A percentile compares a stretch with the other conserved stretches of the same genome.
phyloP scores from a whole-genome alignment of 179 eudicot genomes.

The Silene vulgaris region DNA sequence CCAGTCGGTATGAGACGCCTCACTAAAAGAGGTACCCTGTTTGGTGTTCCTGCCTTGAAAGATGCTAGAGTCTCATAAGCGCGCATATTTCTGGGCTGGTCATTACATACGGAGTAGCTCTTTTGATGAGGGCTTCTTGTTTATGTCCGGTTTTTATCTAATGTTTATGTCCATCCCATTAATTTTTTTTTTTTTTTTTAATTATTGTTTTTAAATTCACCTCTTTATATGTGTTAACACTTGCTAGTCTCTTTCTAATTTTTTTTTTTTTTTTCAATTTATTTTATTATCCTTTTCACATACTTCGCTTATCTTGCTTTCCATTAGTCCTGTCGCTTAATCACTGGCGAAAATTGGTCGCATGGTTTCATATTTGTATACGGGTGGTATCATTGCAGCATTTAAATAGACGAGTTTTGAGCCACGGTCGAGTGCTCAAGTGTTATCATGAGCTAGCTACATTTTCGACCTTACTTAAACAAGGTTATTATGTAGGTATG shows the following conservation, averaged over 20 bases:
- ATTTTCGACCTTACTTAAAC: slow-evolving; percentile 6
- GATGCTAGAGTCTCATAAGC: not conserved
- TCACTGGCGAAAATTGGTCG: not conserved
- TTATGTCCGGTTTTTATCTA: not conserved
- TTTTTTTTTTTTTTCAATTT: not conserved
- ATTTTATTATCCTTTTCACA: not conserved
- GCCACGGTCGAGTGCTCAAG: not conserved
- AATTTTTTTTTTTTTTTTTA: no score
- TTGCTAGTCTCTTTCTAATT: not conserved
- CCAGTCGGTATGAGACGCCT: not conserved
- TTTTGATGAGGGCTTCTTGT: not conserved
- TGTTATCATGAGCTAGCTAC: not conserved
- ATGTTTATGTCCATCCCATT: not conserved
- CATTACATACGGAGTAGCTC: not conserved
- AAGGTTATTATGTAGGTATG: slow-evolving; percentile 16
- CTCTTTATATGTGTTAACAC: not conserved
- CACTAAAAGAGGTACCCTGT: slow-evolving; percentile 13
- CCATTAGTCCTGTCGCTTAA: not conserved
- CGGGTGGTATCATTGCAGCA: not conserved
- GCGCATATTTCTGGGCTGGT: not conserved
- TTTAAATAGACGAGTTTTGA: not conserved
- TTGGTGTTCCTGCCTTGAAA: not conserved
- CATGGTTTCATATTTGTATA: not conserved
- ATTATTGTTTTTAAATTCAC: not conserved
- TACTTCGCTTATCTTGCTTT: not conserved